Evolutionary conservation across 352 stramenopile genomes (phyloP).

Genomic region (Globisporangium recalcitrans): DNA sequence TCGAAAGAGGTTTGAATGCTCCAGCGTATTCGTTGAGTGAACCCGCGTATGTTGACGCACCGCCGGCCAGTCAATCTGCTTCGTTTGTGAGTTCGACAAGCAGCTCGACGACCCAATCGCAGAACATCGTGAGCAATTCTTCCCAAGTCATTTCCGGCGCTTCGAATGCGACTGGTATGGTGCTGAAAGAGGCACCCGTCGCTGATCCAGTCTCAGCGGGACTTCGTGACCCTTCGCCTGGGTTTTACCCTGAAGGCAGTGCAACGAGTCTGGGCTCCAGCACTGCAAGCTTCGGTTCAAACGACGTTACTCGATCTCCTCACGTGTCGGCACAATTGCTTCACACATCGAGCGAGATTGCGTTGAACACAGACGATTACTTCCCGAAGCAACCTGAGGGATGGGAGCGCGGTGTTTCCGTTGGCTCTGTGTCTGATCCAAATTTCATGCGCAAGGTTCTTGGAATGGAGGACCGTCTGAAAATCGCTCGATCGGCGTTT

Average conservation of each 20-base stretch:
- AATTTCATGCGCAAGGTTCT: conserved; percentile 56
- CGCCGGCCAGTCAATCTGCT: not conserved
- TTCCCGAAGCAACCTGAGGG: conserved; percentile 30
- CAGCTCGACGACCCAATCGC: not conserved
- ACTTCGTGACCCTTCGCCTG: conserved; percentile 3
- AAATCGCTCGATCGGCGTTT: conserved; percentile 48
- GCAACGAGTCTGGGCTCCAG: conserved; percentile 21
- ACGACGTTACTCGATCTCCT: conserved; percentile 29
- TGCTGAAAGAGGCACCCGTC: not conserved
- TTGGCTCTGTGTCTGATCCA: conserved; percentile 50
- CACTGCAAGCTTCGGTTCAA: conserved; percentile 20
- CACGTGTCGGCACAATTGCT: conserved; percentile 16
- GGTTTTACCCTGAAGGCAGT: conserved; percentile 7
- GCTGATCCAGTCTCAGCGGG: not conserved
- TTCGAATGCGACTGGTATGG: conserved; percentile 6
- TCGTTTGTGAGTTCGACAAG: not conserved
- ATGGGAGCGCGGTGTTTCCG: conserved; percentile 53
- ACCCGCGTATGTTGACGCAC: conserved; percentile 16
- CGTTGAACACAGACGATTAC: conserved; percentile 34
- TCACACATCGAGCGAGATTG: conserved; percentile 45
- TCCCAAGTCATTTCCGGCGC: not conserved
- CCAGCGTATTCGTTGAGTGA: conserved; percentile 13
- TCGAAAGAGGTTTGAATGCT: not conserved
- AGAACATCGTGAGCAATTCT: not conserved
- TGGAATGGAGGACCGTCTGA: conserved; percentile 61